phyloP scores from a whole-genome alignment of 2,329 filamentous ascomycete species.

The Alternaria sp. region DNA sequence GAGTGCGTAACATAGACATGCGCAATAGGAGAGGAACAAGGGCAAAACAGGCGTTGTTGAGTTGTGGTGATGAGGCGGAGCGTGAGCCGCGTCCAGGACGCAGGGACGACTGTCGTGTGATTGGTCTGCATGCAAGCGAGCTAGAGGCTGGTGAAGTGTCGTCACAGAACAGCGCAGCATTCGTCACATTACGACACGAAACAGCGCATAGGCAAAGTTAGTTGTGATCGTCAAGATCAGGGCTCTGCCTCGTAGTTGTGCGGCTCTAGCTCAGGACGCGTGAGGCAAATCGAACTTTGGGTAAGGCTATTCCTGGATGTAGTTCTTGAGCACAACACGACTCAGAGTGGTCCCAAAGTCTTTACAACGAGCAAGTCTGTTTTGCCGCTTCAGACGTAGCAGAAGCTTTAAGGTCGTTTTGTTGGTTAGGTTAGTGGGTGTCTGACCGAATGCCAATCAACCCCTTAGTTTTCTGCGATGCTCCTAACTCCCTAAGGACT shows the following conservation, averaged over 20 bases:
- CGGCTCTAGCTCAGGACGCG: background rate
- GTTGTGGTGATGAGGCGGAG: constrained; percentile 12
- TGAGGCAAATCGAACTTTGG: background rate
- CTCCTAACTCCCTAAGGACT: background rate
- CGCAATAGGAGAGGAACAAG: background rate
- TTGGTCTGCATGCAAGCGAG: constrained; percentile 15
- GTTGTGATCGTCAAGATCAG: background rate
- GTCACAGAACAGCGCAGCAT: constrained; percentile 18
- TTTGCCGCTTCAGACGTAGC: background rate
- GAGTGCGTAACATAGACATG: background rate
- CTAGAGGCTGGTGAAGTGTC: constrained; percentile 18
- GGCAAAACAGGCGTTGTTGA: constrained; percentile 14
- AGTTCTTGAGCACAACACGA: background rate
- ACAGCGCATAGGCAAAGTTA: constrained; percentile 4
- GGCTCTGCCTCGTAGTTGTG: background rate
- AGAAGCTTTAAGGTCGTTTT: background rate
- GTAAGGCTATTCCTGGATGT: background rate
- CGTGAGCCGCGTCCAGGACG: constrained; percentile 14
- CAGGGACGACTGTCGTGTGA: constrained; percentile 13
- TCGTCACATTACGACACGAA: constrained; percentile 12
- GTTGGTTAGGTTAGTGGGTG: background rate
- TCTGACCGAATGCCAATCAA: background rate
- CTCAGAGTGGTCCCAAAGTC: background rate
- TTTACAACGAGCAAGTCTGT: background rate
- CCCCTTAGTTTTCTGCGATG: background rate